Conservation (phyloP, 2,329 filamentous ascomycete species). For the Claviceps arundinis region DNA sequence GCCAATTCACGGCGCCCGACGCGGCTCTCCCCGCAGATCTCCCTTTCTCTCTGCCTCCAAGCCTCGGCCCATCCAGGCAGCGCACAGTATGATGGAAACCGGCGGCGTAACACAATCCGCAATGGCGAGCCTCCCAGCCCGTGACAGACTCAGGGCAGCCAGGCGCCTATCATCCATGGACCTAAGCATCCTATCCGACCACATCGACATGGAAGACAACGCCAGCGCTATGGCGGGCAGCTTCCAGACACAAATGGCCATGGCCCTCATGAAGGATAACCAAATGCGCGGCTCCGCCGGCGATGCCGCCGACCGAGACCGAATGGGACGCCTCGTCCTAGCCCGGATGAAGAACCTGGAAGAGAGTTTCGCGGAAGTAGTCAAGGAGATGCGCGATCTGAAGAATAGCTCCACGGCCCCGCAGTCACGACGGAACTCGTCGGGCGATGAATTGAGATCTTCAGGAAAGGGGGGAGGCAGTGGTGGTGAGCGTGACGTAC, state of each 20-base stretch:
- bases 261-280: slow-evolving; percentile 47
- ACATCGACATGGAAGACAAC: slow-evolving; percentile 43
- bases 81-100: slow-evolving; percentile 21
- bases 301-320: slow-evolving; percentile 39
- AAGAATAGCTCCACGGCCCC: slow-evolving; percentile 33
- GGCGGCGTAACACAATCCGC: slow-evolving; percentile 27
- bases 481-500: slow-evolving; percentile 3
- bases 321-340: slow-evolving; percentile 69
- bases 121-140: slow-evolving; percentile 37
- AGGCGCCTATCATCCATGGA: slow-evolving; percentile 51
- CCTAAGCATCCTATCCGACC: slow-evolving; percentile 61
- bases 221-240: slow-evolving; percentile 56
- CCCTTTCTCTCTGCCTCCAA: slow-evolving; percentile 32
- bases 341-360: slow-evolving; percentile 88
- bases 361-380: slow-evolving; percentile 79
- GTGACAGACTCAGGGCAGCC: slow-evolving; percentile 23
- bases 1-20: slow-evolving; percentile 22
- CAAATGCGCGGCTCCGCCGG: slow-evolving; percentile 35
- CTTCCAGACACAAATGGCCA: slow-evolving; percentile 69
- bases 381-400: slow-evolving; percentile 61
- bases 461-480: slow-evolving; percentile 15
- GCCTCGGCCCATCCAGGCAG: slow-evolving; percentile 43
- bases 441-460: slow-evolving; percentile 25
- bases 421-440: slow-evolving; percentile 39
- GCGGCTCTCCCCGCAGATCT: slow-evolving; percentile 33